Evolutionary conservation across 169 alveolate species (phyloP), one percentile per base, ranked within the genome.

Genomic region (Besnoitia besnoiti): DNA sequence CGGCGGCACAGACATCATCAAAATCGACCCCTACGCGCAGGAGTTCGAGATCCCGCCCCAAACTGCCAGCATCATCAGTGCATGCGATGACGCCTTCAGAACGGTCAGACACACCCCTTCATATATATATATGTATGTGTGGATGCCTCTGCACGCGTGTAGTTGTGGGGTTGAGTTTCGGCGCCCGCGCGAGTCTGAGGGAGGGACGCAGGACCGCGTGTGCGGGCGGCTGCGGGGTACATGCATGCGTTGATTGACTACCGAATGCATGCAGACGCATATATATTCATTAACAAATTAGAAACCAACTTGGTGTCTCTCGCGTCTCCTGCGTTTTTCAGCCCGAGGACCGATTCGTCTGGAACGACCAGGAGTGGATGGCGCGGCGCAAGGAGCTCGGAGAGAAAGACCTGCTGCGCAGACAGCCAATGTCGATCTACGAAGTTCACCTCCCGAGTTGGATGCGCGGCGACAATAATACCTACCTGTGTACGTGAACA

Each of bases 391-490:
- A 84, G 75, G 75, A 90, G 40, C 73, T 93, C 73, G 96, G 96
- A 4, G 75, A 82, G 42, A 94, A 87, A 21, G 96, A 94, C 33
- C 94, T 89, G 51, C 85, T 93, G 33, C 93, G 94, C 59, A 85
- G 96, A n/a, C 95, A 93, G 87, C 97, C 97, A 30, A 94, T 95
- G 95, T 77, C 96, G 40, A 95, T 95, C 84, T 95, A 95, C 67
- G 97, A 95, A 89, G 96, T 95, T 37, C 97, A 95, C 42, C 93
- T 95, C 37, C 97, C 97, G 33, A 93, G 96, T 87, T 95, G 97
- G 97, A 95, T 95, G 96, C 51, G 97, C 8, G 96, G 96, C 40
- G 96, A 95, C 44, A 89, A 95, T 62, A 94, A 94, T 0, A 90
- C 92, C 24, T 95, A 94, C 80, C 62, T 95, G 35, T 73, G 96